These are phyloP conservation scores for Aspergillus glaucus DNA, from an alignment of 2,329 filamentous ascomycete genomes.

Conservation along the genomic window DNA sequence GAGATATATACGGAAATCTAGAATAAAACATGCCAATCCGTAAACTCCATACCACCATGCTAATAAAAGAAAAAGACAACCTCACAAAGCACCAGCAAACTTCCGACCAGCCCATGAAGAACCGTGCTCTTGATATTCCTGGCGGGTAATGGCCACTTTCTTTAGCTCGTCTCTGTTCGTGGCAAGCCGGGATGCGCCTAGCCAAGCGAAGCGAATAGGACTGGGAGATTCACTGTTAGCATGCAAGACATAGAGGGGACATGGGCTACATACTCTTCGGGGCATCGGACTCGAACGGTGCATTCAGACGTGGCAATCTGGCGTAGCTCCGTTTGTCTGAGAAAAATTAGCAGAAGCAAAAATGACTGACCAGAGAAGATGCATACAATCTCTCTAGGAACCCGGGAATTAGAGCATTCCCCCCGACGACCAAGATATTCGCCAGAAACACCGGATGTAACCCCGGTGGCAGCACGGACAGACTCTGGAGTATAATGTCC, in stretches of 20 bases:
- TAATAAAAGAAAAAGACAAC: background rate
- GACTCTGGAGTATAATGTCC: slow-evolving; percentile 72
- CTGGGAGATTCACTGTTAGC: slow-evolving; percentile 19
- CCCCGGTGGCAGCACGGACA: slow-evolving; percentile 69
- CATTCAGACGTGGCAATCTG: slow-evolving; percentile 69
- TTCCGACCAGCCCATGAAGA: slow-evolving; percentile 66
- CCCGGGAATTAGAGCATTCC: slow-evolving; percentile 71
- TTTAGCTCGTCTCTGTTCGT: slow-evolving; percentile 59
- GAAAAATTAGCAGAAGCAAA: slow-evolving; percentile 13
- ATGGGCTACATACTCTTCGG: slow-evolving; percentile 49
- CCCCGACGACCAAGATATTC: slow-evolving; percentile 84
- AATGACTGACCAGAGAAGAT: background rate
- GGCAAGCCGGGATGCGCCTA: slow-evolving; percentile 73
- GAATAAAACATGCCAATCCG: background rate
- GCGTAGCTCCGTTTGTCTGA: slow-evolving; percentile 60
- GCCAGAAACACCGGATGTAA: slow-evolving; percentile 77
- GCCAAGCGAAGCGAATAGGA: slow-evolving; percentile 76
- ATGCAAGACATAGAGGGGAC: slow-evolving; percentile 4
- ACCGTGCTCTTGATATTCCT: slow-evolving; percentile 87
- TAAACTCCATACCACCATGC: background rate
- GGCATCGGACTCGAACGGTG: slow-evolving; percentile 64
- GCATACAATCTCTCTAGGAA: slow-evolving; percentile 69
- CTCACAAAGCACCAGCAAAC: slow-evolving; percentile 47
- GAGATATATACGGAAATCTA: no score
- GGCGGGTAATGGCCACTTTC: slow-evolving; percentile 68